A percentile compares a stretch with the other conserved stretches of the same genome.
Conservation (phyloP, 2,329 filamentous ascomycete genomes). For the Canariomyces notabilis region DNA sequence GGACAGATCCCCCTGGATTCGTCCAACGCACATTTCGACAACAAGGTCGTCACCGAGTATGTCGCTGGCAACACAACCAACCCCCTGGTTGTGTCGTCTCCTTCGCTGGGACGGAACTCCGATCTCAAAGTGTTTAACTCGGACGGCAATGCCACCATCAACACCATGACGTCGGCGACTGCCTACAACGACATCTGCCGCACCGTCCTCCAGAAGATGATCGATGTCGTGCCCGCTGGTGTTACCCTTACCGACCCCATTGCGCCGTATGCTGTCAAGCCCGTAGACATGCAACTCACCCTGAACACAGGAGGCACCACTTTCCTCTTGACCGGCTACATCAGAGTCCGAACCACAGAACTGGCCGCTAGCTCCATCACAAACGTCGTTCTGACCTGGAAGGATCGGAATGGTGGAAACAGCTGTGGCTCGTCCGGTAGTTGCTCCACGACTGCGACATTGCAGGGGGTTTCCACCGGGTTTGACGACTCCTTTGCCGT, state of each 20-base stretch:
- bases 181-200: constrained; percentile 46
- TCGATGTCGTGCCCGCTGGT: constrained; percentile 51
- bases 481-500: constrained; percentile 55
- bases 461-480: constrained; percentile 47
- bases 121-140: constrained; percentile 53
- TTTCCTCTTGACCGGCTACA: constrained; percentile 49
- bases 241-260: constrained; percentile 49
- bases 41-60: constrained; percentile 53
- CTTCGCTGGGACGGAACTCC: constrained; percentile 41
- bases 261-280: constrained; percentile 55
- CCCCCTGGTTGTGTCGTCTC: constrained; percentile 48
- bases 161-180: constrained; percentile 38
- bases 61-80: constrained; percentile 49
- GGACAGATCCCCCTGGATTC: constrained; percentile 45
- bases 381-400: constrained; percentile 50
- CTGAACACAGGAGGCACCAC: constrained; percentile 44
- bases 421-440: constrained; percentile 36
- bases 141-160: constrained; percentile 52
- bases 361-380: constrained; percentile 39
- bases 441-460: constrained; percentile 42
- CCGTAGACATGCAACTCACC: constrained; percentile 51
- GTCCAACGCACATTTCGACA: constrained; percentile 48
- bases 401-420: constrained; percentile 46
- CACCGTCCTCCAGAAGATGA: constrained; percentile 53
- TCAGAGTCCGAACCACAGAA: constrained; percentile 52